Percentiles rank a stretch among this genome's conserved stretches.
These are phyloP conservation scores for Plasmodium ovale DNA, from an alignment of 169 alveolate genomes.

Conservation along the genomic window DNA sequence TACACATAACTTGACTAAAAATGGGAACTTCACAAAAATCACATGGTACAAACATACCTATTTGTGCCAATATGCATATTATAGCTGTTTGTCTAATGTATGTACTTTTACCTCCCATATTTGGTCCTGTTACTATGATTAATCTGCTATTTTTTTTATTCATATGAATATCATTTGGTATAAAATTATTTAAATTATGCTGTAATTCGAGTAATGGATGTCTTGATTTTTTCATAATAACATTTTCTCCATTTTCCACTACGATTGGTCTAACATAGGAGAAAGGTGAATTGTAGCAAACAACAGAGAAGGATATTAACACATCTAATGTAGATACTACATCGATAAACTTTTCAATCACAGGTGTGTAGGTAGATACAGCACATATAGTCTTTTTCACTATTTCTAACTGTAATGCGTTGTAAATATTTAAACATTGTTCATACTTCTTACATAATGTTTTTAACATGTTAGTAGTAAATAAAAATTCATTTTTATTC, in stretches of 20 bases:
- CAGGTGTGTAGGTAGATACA: conserved; percentile 96
- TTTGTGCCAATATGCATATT: conserved; percentile 89
- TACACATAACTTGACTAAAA: conserved; percentile 94
- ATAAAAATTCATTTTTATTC: conserved; percentile 89
- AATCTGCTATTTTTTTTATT: conserved; percentile 87
- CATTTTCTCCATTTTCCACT: conserved; percentile 85
- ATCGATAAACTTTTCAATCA: conserved; percentile 91
- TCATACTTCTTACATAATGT: conserved; percentile 86
- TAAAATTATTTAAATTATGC: conserved; percentile 82
- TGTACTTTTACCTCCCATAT: conserved; percentile 99
- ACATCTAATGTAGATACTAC: conserved; percentile 95
- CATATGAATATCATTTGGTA: conserved; percentile 91
- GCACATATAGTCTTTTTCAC: conserved; percentile 93
- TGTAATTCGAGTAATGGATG: conserved; percentile 91
- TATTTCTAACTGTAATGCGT: conserved; percentile 87
- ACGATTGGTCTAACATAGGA: conserved; percentile 92
- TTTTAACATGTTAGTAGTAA: conserved; percentile 89
- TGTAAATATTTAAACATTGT: conserved; percentile 86
- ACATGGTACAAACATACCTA: conserved; percentile 97
- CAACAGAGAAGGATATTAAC: conserved; percentile 93
- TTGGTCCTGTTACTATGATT: conserved; percentile 97
- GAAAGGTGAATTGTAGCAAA: conserved; percentile 88
- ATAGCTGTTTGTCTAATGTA: conserved; percentile 91
- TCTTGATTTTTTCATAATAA: conserved; percentile 87
- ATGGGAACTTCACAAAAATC: conserved; percentile 93